phyloP scores from a whole-genome alignment of 2,329 filamentous ascomycete species.

The Chalaropsis ovoidea region DNA sequence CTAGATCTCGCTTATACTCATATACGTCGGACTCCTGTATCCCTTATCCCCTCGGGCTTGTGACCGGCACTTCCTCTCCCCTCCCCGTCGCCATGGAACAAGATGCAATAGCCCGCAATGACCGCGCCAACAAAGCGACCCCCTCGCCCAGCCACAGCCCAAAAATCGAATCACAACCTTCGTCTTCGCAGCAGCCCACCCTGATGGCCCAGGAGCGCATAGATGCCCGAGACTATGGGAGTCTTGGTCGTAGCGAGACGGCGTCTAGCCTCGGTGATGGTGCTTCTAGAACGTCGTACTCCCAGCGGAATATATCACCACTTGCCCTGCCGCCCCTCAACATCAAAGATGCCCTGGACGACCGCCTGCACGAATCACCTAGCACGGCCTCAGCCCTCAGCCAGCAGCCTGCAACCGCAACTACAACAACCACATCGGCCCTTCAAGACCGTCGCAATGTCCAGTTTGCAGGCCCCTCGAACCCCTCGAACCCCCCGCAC shows the following conservation, averaged over 20 bases:
- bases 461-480: constrained; percentile 57
- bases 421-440: constrained; percentile 4
- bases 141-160: not conserved
- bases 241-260: constrained; percentile 2
- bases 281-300: constrained; percentile 15
- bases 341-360: constrained; percentile 10
- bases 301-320: constrained; percentile 18
- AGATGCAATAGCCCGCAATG: not conserved
- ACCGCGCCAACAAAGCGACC: not conserved
- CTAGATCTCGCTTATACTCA: not conserved
- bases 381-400: not conserved
- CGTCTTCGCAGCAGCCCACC: not conserved
- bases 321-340: constrained; percentile 22
- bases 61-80: not conserved
- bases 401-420: constrained; percentile 4
- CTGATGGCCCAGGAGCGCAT: constrained; percentile 18
- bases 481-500: constrained; percentile 38
- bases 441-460: constrained; percentile 49
- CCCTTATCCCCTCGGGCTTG: not conserved
- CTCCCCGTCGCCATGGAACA: not conserved
- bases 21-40: not conserved
- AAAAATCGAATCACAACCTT: not conserved
- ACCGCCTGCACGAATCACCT: not conserved
- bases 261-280: constrained; percentile 2
- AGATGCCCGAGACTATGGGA: constrained; percentile 12